Evolutionary conservation across 2,329 filamentous ascomycete species (phyloP), one percentile per base, ranked within the genome.

Genomic region (Dothiorella sarmentorum): DNA sequence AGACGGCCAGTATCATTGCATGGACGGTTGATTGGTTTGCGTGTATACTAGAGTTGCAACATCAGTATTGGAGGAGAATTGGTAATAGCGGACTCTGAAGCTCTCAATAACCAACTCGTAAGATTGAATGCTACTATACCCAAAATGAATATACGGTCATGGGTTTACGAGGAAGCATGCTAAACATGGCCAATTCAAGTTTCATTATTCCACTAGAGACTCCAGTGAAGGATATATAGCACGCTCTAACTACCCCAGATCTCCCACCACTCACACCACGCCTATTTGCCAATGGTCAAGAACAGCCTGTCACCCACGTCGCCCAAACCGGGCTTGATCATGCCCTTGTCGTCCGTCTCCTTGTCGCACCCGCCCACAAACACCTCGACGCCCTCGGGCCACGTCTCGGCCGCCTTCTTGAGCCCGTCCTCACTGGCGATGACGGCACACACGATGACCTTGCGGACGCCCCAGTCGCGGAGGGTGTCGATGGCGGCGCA

Each of bases 301-400:
- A 93, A 97, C 74, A 97, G 73, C 51, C 93, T 80, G 75, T 97
- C 93, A 1, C 93, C 93, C 59, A 97, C 86, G 75, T 97, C 93
- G 1, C 92, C 93, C 63, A 97, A 68, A 0, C 93, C 93, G 0
- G 92, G 92, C 77, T 88, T 89, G 63, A 97, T 86, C 91, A 97
- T 96, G 7, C 93, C 92, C 63, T 80, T 81, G n/a, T 82, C 79
- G 63, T 91, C 90, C 56, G 94, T 79, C 69, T 83, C 82, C 63
- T 76, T 76, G 73, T 97, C 93, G 18, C 96, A 80, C 0, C 85
- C 91, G 0, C 90, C 93, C 37, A 93, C 80, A 86, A 90, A 96
- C 58, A 97, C 80, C 68, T 92, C 83, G 0, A 89, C 86, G 1
- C 82, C 86, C 66, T 89, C 88, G 1, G 85, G 81, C 90, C 91